Evolutionary conservation across 805 yeast species (phyloP).

Genomic region (Spathaspora boniae): DNA sequence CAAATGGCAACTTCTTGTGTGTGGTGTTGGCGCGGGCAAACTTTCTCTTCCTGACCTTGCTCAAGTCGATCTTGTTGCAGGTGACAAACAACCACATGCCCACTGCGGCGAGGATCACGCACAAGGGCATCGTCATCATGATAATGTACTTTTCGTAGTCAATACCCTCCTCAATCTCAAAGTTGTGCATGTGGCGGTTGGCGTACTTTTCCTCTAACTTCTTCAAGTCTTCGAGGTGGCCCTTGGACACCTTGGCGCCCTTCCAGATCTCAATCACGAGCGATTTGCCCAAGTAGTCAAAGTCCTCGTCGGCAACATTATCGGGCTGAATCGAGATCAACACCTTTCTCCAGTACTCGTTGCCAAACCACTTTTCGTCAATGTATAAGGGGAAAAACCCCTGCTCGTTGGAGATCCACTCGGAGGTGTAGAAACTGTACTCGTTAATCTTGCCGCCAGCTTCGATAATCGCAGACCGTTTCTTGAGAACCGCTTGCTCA

Average conservation of each 20-base stretch:
- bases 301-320: slow-evolving; percentile 60
- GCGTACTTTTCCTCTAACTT: slow-evolving; percentile 30
- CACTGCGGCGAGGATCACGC: slow-evolving; percentile 56
- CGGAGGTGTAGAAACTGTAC: slow-evolving; percentile 60
- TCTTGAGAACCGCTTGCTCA: slow-evolving; percentile 6
- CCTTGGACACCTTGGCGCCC: slow-evolving; percentile 53
- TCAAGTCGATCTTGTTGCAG: slow-evolving; percentile 49
- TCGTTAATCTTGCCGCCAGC: slow-evolving; percentile 32
- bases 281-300: slow-evolving; percentile 44
- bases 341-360: slow-evolving; percentile 51
- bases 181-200: slow-evolving; percentile 16
- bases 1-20: slow-evolving; percentile 28
- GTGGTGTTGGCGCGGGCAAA: slow-evolving; percentile 24
- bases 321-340: slow-evolving; percentile 74
- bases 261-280: slow-evolving; percentile 45
- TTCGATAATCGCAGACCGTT: slow-evolving; percentile 34
- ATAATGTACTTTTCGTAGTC: slow-evolving; percentile 58
- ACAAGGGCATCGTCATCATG: slow-evolving; percentile 65
- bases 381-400: slow-evolving; percentile 67
- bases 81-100: slow-evolving; percentile 63
- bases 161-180: slow-evolving; percentile 43
- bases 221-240: slow-evolving; percentile 41
- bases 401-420: slow-evolving; percentile 60
- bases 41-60: slow-evolving; percentile 32
- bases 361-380: slow-evolving; percentile 57